These are phyloP conservation scores for Salix udensis DNA, from an alignment of 345 rosid species.

Conservation along the genomic window DNA sequence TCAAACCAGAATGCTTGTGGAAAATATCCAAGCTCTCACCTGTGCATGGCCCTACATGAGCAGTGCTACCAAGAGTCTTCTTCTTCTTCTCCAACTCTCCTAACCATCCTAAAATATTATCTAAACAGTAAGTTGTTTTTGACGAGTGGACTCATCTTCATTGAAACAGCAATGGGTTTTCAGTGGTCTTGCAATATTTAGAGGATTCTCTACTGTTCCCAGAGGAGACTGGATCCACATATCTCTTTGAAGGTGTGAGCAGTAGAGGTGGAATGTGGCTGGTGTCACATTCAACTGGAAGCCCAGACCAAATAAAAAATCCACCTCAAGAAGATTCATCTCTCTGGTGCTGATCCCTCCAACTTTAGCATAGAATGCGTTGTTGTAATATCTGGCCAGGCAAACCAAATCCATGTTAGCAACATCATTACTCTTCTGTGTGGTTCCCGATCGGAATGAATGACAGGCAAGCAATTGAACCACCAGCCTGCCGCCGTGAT, in stretches of 20 bases:
- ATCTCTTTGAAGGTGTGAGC: constrained; percentile 47
- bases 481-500: constrained; percentile 5
- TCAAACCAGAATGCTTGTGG: neutral
- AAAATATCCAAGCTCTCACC: neutral
- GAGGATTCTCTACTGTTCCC: constrained; percentile 10
- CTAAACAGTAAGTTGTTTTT: constrained; percentile 42
- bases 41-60: constrained; percentile 1
- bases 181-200: constrained; percentile 8
- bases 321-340: constrained; percentile 73
- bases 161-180: constrained; percentile 31
- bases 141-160: constrained; percentile 47
- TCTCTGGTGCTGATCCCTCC: constrained; percentile 70
- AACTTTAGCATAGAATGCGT: constrained; percentile 61
- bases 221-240: constrained; percentile 40
- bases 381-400: constrained; percentile 49
- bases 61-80: neutral
- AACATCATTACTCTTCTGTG: neutral
- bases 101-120: neutral
- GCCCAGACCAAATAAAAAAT: constrained; percentile 61
- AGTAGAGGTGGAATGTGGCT: constrained; percentile 47
- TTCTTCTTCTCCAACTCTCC: neutral
- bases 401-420: neutral
- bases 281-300: constrained; percentile 66
- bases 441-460: neutral
- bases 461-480: constrained; percentile 17